Conservation (phyloP, 768 basidiomycete species). For the Trametes cinnabarina region DNA sequence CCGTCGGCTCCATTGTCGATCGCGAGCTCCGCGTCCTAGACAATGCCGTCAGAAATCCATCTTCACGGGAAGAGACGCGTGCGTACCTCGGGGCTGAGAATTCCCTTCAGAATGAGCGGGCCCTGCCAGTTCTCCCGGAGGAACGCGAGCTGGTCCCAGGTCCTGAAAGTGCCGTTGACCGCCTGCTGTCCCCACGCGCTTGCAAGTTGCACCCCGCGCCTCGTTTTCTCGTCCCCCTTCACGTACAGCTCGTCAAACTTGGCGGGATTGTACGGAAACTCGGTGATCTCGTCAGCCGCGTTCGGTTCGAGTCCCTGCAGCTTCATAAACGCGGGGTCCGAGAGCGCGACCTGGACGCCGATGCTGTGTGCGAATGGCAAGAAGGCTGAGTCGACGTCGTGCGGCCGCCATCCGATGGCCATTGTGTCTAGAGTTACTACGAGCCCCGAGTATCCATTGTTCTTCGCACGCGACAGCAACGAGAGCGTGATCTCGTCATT, state of each 20-base stretch:
- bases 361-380: conserved; percentile 66
- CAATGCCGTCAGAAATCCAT: neutral
- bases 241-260: conserved; percentile 41
- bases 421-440: conserved; percentile 81
- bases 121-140: conserved; percentile 75
- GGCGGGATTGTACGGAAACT: conserved; percentile 59
- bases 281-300: conserved; percentile 35
- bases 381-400: conserved; percentile 64
- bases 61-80: neutral
- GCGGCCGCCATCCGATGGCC: conserved; percentile 71
- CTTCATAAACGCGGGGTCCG: conserved; percentile 79
- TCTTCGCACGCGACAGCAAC: conserved; percentile 63
- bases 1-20: conserved; percentile 64
- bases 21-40: conserved; percentile 65
- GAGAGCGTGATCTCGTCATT: conserved; percentile 60
- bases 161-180: conserved; percentile 59
- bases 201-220: conserved; percentile 47
- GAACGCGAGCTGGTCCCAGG: conserved; percentile 72
- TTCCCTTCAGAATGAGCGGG: conserved; percentile 74
- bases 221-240: conserved; percentile 48
- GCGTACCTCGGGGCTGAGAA: conserved; percentile 59
- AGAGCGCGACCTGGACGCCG: conserved; percentile 63
- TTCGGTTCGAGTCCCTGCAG: conserved; percentile 47
- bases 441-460: conserved; percentile 62
- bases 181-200: conserved; percentile 60